Conservation (phyloP, 805 yeast species). For the Lipomyces yamadae region DNA sequence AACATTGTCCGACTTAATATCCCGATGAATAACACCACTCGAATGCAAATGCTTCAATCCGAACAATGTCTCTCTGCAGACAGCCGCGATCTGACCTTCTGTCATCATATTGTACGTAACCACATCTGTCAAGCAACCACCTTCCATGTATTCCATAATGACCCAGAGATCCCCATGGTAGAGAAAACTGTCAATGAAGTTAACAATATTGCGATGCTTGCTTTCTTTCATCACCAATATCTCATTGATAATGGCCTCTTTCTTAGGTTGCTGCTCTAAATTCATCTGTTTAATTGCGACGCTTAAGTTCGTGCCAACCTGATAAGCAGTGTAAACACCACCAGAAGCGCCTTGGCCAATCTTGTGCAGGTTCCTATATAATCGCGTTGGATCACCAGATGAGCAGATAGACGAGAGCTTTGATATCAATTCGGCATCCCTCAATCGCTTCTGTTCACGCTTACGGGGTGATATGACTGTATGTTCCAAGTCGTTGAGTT, state of each 20-base stretch:
- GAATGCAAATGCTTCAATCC: conserved; percentile 89
- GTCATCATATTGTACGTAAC: conserved; percentile 88
- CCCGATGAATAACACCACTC: conserved; percentile 93
- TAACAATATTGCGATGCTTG: conserved; percentile 89
- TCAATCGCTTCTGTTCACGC: conserved; percentile 72
- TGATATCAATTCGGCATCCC: conserved; percentile 82
- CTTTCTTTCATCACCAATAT: conserved; percentile 94
- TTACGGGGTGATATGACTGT: conserved; percentile 52
- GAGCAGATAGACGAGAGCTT: conserved; percentile 82
- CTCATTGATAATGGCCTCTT: conserved; percentile 92
- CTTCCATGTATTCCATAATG: conserved; percentile 99
- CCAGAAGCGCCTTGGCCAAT: conserved; percentile 99
- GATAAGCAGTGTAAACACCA: conserved; percentile 88
- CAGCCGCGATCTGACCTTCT: conserved; percentile 94
- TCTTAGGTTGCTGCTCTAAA: conserved; percentile 90
- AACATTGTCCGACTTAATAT: conserved; percentile 93
- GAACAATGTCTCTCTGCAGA: conserved; percentile 84
- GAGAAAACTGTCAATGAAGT: conserved; percentile 84
- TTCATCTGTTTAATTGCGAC: conserved; percentile 98
- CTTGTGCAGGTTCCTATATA: conserved; percentile 60
- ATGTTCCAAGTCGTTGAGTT: conserved; percentile 15
- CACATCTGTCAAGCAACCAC: conserved; percentile 94
- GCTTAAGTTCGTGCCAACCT: conserved; percentile 49
- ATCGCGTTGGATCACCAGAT: conserved; percentile 80
- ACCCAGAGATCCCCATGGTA: conserved; percentile 83